Conservation (phyloP, 164 flowering plant species). For the Macadamia integrifolia region DNA sequence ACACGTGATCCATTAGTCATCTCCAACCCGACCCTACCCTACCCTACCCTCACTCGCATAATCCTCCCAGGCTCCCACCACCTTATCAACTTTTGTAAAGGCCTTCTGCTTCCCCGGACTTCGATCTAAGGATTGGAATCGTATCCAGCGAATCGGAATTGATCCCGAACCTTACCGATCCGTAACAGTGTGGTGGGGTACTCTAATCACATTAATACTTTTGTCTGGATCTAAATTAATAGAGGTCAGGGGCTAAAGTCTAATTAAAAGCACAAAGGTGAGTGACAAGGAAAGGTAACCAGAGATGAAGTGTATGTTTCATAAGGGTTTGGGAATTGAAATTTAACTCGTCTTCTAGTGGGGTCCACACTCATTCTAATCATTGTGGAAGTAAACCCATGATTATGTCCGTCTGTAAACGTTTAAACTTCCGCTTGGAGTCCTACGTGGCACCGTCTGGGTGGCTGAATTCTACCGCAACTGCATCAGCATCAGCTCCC, state of each 20-base stretch:
- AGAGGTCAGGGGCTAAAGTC: neutral
- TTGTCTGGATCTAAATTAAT: slow-evolving; percentile 14
- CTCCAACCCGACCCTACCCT: neutral
- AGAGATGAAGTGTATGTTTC: neutral
- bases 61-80: no score
- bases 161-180: no score
- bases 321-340: neutral
- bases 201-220: neutral
- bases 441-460: slow-evolving; percentile 23
- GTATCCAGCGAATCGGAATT: no score
- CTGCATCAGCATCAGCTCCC: neutral
- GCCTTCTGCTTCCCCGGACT: no score
- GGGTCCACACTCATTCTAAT: slow-evolving; percentile 4
- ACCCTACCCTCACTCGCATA: no score
- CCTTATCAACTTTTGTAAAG: no score
- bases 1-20: slow-evolving; percentile 45
- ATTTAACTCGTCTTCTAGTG: neutral
- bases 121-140: no score
- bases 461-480: slow-evolving; percentile 32
- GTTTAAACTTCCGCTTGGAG: slow-evolving; percentile 13
- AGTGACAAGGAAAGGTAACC: neutral
- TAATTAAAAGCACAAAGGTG: neutral
- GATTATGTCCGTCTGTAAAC: slow-evolving; percentile 16
- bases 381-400: slow-evolving; percentile 17
- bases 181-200: no score